Percentiles rank a stretch among this genome's conserved stretches.
Conservation (phyloP, 495 filamentous ascomycete species). For the Penicillium desertorum region DNA sequence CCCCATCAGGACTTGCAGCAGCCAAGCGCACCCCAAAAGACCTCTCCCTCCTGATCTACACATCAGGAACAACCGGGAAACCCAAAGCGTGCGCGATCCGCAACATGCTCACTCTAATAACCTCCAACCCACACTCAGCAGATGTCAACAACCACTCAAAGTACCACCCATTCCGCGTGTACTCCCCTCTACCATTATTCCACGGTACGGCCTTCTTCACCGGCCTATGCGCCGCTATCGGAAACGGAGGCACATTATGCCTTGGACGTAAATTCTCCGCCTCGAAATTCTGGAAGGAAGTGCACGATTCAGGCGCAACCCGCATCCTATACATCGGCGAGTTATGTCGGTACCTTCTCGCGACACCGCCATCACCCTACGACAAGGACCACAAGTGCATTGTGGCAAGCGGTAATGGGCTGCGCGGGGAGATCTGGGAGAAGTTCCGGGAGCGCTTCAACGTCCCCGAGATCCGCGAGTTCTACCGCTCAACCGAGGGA, state of each 20-base stretch:
- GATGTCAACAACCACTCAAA: conserved; percentile 40
- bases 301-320: conserved; percentile 71
- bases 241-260: conserved; percentile 45
- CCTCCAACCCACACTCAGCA: conserved; percentile 38
- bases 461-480: conserved; percentile 78
- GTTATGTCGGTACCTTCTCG: conserved; percentile 83
- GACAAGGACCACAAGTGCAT: conserved; percentile 74
- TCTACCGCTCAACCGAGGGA: conserved; percentile 89
- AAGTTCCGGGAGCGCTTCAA: conserved; percentile 80
- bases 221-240: conserved; percentile 49
- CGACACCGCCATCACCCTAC: conserved; percentile 67
- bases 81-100: conserved; percentile 85
- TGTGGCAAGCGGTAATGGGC: conserved; percentile 81
- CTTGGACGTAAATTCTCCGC: conserved; percentile 75
- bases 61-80: conserved; percentile 84
- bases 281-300: conserved; percentile 82
- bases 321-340: conserved; percentile 94
- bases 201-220: conserved; percentile 78
- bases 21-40: conserved; percentile 48
- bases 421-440: conserved; percentile 90
- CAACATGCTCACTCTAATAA: conserved; percentile 52
- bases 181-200: conserved; percentile 91
- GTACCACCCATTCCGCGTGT: conserved; percentile 66
- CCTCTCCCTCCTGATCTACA: conserved; percentile 75
- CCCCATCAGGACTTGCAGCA: conserved; percentile 29